Percentiles rank a stretch among this genome's conserved stretches.
These are phyloP conservation scores for Talaromyces pinophilus DNA, from an alignment of 2,329 filamentous ascomycete species.

Conservation along the genomic window DNA sequence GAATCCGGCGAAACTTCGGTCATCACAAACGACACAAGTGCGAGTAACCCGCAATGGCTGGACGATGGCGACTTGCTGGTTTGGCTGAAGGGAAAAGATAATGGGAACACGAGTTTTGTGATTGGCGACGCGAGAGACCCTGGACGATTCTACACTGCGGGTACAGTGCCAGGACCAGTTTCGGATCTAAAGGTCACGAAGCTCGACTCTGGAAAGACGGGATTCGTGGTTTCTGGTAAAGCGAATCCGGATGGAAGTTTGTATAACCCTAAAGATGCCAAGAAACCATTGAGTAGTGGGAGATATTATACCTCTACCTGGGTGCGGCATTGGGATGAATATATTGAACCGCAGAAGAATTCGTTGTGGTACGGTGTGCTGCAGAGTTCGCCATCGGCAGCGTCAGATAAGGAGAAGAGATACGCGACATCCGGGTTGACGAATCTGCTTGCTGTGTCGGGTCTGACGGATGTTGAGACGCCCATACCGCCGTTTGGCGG, in stretches of 20 bases:
- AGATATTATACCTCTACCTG: conserved; percentile 54
- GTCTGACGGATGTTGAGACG: conserved; percentile 45
- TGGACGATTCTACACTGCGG: conserved; percentile 48
- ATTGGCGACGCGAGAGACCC: conserved; percentile 44
- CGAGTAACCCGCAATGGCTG: conserved; percentile 51
- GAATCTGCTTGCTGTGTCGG: conserved; percentile 46
- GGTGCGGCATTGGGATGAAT: conserved; percentile 57
- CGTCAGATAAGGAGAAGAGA: conserved; percentile 40
- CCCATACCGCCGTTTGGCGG: conserved; percentile 53
- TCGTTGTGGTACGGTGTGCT: conserved; percentile 54
- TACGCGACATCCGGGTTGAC: conserved; percentile 46
- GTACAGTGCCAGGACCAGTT: conserved; percentile 49
- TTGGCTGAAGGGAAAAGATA: conserved; percentile 49
- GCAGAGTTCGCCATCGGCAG: conserved; percentile 41
- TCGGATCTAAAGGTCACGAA: conserved; percentile 49
- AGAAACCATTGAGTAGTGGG: conserved; percentile 49
- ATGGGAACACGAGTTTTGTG: conserved; percentile 51
- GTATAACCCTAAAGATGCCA: conserved; percentile 53
- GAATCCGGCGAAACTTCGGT: conserved; percentile 42
- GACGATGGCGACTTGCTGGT: conserved; percentile 46
- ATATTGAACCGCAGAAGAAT: conserved; percentile 52
- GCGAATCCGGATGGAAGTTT: conserved; percentile 51
- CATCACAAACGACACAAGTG: conserved; percentile 47
- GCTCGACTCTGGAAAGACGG: conserved; percentile 46
- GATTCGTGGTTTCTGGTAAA: conserved; percentile 51